phyloP scores from a whole-genome alignment of 495 filamentous ascomycete species.

The Penicillium canescens region DNA sequence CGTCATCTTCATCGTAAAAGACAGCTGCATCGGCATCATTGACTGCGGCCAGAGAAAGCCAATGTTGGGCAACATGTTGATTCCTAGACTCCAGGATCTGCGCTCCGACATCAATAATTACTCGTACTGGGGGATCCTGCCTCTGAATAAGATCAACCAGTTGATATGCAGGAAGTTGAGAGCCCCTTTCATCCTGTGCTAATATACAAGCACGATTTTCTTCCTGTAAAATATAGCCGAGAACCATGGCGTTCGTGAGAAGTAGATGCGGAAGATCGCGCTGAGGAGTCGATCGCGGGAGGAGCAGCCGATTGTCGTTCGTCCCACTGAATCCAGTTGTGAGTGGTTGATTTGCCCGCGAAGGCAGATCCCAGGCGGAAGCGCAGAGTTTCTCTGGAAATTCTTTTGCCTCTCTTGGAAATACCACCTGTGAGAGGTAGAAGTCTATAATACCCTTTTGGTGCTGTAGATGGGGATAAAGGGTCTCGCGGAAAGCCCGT shows the following conservation, averaged over 20 bases:
- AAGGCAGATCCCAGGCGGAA: slow-evolving; percentile 63
- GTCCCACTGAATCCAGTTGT: slow-evolving; percentile 69
- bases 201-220: slow-evolving; percentile 47
- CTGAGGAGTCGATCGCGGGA: slow-evolving; percentile 56
- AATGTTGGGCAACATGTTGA: slow-evolving; percentile 45
- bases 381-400: slow-evolving; percentile 61
- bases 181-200: slow-evolving; percentile 2
- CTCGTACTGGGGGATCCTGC: slow-evolving; percentile 40
- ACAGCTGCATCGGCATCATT: slow-evolving; percentile 48
- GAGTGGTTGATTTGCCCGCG: slow-evolving; percentile 37
- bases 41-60: slow-evolving; percentile 37
- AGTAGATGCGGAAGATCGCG: neutral
- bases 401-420: slow-evolving; percentile 57
- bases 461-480: slow-evolving; percentile 52
- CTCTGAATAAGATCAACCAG: slow-evolving; percentile 44
- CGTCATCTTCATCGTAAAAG: slow-evolving; percentile 54
- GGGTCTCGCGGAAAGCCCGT: slow-evolving; percentile 23
- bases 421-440: slow-evolving; percentile 57
- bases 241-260: slow-evolving; percentile 39
- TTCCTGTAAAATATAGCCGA: slow-evolving; percentile 49
- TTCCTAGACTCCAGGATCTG: slow-evolving; percentile 48
- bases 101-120: slow-evolving; percentile 71
- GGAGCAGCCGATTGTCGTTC: slow-evolving; percentile 56
- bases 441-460: slow-evolving; percentile 55
- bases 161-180: slow-evolving; percentile 24